Base-by-base conservation (phyloP, 1,284 basidiomycete species). In the Peniophora sp. region DNA sequence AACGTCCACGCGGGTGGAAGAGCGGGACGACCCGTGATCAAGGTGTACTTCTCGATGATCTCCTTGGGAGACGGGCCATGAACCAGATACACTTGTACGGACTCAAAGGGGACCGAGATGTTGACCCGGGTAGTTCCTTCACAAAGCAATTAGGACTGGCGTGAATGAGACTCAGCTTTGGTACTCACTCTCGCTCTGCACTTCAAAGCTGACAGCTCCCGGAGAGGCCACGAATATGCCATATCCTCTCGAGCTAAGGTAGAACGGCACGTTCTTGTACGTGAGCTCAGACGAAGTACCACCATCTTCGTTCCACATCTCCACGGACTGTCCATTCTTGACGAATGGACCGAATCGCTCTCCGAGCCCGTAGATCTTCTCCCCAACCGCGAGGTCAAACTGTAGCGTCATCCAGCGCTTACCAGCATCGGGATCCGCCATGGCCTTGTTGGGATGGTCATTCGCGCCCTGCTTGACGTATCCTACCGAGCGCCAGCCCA, bases 261-360 rank as follows among this genome's bases (percentile, higher is more conserved):
- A 84, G 63, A 85, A 85, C 2, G 82, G 82, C n/a, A 85, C 73
- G 53, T 78, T 81, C 73, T 85, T 88, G 66, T 88, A 88, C 2
- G 83, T 81, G 60, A 87, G 83, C 50, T 88, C 83, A 53, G 78
- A 82, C 3, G 80, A 83, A 1, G 81, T 84, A 45, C 83, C 82
- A 38, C 83, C 81, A 61, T 85, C 83, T 56, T 81, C 78, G 60
- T 87, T 87, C 84, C 84, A 88, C 11, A 85, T 69, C 55, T 75
- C 80, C 45, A 88, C 69, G 8, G 73, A 66, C 61, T 83, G 62
- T 71, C 85, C 86, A 59, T 89, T 89, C 71, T 88, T 89, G 10
- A 85, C 75, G 52, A 88, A 83, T n/a, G 83, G 71, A 1, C 82
- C 82, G 61, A 89, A 88, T 55, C 85, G 79, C 62, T 84, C 80